These are phyloP conservation scores for Dactylis glomerata DNA, from an alignment of 176 grass and related monocot genomes.

Conservation along the genomic window DNA sequence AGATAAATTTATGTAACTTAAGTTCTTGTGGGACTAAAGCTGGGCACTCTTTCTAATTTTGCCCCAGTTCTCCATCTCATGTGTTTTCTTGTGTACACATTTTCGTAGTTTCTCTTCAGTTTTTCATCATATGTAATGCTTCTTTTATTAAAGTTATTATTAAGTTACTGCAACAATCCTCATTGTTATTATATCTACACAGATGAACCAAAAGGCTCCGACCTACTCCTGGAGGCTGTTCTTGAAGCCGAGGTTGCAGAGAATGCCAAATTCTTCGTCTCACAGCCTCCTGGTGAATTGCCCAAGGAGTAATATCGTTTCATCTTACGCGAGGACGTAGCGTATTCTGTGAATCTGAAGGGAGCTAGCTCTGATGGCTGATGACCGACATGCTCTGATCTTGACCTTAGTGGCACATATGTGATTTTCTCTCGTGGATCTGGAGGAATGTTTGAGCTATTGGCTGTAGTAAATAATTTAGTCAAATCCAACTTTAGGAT, in stretches of 20 bases:
- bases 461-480: not conserved
- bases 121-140: not conserved
- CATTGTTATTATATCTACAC: constrained; percentile 10
- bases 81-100: not conserved
- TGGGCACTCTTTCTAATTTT: not conserved
- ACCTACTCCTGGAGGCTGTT: constrained; percentile 77
- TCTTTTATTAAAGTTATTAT: not conserved
- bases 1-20: not conserved
- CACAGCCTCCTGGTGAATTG: constrained; percentile 50
- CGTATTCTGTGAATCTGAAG: constrained; percentile 4
- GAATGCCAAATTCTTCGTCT: constrained; percentile 67
- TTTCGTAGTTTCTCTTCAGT: not conserved
- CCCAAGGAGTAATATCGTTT: constrained; percentile 29
- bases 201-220: constrained; percentile 69
- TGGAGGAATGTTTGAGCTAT: not conserved
- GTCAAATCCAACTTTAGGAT: not conserved
- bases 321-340: too few relatives aligned
- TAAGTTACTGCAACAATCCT: not conserved
- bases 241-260: constrained; percentile 82
- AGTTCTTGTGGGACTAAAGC: not conserved
- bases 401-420: not conserved
- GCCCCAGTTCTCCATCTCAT: not conserved
- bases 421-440: not conserved
- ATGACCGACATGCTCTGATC: not conserved
- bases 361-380: not conserved